Percentiles rank a stretch among this genome's conserved stretches.
Evolutionary conservation across 305 asterid species (phyloP).

Genomic region (Withania somnifera): DNA sequence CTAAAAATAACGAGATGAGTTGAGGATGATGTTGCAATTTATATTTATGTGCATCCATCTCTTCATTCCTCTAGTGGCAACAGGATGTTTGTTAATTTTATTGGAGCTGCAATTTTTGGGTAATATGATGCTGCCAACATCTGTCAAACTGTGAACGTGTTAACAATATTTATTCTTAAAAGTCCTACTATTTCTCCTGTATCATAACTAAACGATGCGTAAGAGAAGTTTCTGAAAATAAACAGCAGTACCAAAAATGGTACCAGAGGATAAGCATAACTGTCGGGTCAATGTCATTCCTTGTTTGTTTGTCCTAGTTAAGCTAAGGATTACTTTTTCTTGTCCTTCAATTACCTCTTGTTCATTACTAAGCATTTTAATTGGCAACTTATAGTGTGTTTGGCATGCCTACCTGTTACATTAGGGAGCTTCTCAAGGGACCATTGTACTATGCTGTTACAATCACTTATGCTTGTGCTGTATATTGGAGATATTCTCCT

Average conservation of each 20-base stretch:
- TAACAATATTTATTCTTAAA: not conserved
- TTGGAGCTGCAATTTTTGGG: not conserved
- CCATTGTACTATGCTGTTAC: slow-evolving; percentile 83
- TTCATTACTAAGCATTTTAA: not conserved
- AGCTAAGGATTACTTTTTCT: not conserved
- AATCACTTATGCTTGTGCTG: slow-evolving; percentile 54
- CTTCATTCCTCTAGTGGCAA: not conserved
- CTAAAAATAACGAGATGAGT: not conserved
- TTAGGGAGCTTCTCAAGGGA: slow-evolving; percentile 89
- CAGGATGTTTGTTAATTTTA: not conserved
- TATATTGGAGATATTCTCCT: slow-evolving; percentile 93
- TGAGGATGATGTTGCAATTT: not conserved
- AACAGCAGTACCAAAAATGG: not conserved
- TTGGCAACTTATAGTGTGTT: slow-evolving; percentile 1
- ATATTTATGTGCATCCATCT: not conserved
- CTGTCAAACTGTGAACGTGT: not conserved
- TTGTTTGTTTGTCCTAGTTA: not conserved
- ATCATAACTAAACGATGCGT: not conserved
- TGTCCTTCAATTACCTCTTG: not conserved
- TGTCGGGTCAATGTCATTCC: not conserved
- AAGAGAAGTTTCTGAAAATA: not conserved
- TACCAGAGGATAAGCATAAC: not conserved
- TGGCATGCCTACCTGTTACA: slow-evolving; percentile 12
- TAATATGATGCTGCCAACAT: not conserved
- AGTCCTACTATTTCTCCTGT: not conserved